Conservation (phyloP, 306 rosid genomes). For the Trichosanthes cucumerina region DNA sequence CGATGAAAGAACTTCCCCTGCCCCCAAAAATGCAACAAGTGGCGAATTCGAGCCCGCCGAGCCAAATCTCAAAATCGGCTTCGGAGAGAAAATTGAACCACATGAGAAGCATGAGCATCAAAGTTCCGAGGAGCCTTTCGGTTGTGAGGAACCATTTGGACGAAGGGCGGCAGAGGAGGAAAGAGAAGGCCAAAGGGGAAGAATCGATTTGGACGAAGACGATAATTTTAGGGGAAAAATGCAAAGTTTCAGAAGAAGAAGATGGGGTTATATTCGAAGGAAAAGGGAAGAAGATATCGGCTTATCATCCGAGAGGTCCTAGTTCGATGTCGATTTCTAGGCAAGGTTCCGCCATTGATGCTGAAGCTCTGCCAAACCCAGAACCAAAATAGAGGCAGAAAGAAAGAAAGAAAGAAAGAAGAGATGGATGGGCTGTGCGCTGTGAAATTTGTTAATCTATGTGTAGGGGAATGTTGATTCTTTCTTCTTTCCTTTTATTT, state of each 20-base stretch:
- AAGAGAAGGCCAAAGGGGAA: slow-evolving; percentile 31
- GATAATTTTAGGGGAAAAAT: slow-evolving; percentile 71
- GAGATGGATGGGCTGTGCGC: no score
- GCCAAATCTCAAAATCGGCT: slow-evolving; percentile 22
- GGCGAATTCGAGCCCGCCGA: not conserved
- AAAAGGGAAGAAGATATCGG: slow-evolving; percentile 50
- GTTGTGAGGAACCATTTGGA: slow-evolving; percentile 25
- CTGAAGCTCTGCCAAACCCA: slow-evolving; percentile 15
- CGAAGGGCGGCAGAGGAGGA: slow-evolving; percentile 13
- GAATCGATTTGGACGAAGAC: slow-evolving; percentile 81
- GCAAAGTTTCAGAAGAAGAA: slow-evolving; percentile 37
- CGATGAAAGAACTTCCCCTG: slow-evolving; percentile 37
- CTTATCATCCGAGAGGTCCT: slow-evolving; percentile 39
- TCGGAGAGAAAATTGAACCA: slow-evolving; percentile 32
- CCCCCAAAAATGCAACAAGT: slow-evolving; percentile 40
- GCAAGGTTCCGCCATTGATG: slow-evolving; percentile 28
- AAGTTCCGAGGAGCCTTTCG: slow-evolving; percentile 44
- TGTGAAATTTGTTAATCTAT: not conserved
- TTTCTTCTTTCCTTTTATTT: not conserved
- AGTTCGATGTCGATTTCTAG: slow-evolving; percentile 22
- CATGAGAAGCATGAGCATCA: slow-evolving; percentile 31
- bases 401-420: no score
- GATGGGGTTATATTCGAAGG: slow-evolving; percentile 38
- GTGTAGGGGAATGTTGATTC: not conserved
- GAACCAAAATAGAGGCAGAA: not conserved